Base-by-base conservation (phyloP, 495 filamentous ascomycete species). In the Sabuloglossum arenarium region DNA sequence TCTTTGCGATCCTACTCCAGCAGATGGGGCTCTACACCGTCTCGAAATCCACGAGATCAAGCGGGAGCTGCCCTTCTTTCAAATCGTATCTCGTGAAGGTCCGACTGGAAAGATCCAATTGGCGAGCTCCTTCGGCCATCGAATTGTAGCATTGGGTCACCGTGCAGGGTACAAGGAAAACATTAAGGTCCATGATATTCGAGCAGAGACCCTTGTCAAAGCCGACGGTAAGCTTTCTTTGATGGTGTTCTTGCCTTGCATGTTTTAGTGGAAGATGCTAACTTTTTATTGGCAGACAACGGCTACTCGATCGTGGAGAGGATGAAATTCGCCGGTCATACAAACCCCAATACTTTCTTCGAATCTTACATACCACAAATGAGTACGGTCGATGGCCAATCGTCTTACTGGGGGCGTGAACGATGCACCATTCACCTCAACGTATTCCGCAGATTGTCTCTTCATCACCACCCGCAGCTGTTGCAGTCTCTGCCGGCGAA, bases 271-370 rank as follows among this genome's bases (percentile, higher is more conserved):
- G 34, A 16, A 39, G 14, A 11, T 16, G 12, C 16, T 39, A 16
- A 39, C 34, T 39, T 39, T 32, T 49, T 51, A n/a, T 27, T 31
- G 24, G 6, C 10, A 51, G 47, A 51, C 29, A 51, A 51, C 29
- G n/a, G 47, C 29, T 51, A 51, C n/a, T 51, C 47, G 14, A 51
- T 51, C 6, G 47, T 16, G 25, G 47, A 51, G 29, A 51, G 47
- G 47, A 51, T 51, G 47, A 51, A 51, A 51, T 51, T 51, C n/a
- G 47, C 47, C n/a, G 47, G 47, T 31, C 47, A 51, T 51, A 51
- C 4, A 27, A 51, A 51, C n/a, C 25, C 47, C 4, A 16, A 51
- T 51, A 51, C 47, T 51, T 51, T 51, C 47, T 51, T 16, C 19
- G 47, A 31, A 27, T 51, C 47, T 28, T 51, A 51, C 16, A 27